A percentile compares a stretch with the other conserved stretches of the same genome.
Evolutionary conservation across 495 filamentous ascomycete species (phyloP).

Genomic region (Aspergillus indologenus): DNA sequence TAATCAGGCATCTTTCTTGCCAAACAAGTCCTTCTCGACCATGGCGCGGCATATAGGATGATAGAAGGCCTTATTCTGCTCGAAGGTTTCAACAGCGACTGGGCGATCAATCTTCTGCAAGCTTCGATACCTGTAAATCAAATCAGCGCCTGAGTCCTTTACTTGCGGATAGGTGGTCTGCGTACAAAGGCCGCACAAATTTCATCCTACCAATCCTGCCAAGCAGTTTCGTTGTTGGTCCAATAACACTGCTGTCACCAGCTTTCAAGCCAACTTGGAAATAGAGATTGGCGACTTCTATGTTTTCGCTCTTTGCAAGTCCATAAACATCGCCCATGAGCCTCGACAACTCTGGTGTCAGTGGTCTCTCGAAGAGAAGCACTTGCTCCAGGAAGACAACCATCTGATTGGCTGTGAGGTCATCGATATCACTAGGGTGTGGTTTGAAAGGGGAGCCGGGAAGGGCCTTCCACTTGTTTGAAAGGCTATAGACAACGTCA

Average conservation of each 20-base stretch:
- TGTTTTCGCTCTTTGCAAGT: constrained; percentile 67
- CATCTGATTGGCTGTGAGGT: constrained; percentile 78
- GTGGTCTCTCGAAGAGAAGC: constrained; percentile 57
- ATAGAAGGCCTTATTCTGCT: constrained; percentile 86
- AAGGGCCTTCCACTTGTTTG: constrained; percentile 69
- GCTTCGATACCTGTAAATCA: constrained; percentile 51
- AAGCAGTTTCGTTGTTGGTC: constrained; percentile 68
- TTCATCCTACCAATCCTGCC: constrained; percentile 92
- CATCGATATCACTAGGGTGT: constrained; percentile 59
- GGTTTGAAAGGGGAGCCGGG: constrained; percentile 59
- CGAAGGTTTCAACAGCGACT: constrained; percentile 77
- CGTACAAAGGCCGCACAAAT: constrained; percentile 80
- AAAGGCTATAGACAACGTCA: constrained; percentile 78
- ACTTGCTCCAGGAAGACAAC: constrained; percentile 85
- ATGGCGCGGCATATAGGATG: constrained; percentile 86
- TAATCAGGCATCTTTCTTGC: constrained; percentile 32
- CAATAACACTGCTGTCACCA: constrained; percentile 60
- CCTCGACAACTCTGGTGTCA: constrained; percentile 60
- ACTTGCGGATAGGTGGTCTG: neutral
- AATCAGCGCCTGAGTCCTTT: constrained; percentile 16
- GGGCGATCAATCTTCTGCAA: constrained; percentile 69
- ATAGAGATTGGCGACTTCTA: constrained; percentile 78
- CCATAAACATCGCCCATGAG: constrained; percentile 71
- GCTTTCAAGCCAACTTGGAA: constrained; percentile 74
- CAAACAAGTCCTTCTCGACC: constrained; percentile 79